Base-by-base conservation (phyloP, 2,329 filamentous ascomycete species). In the Aspergillus sp. region DNA sequence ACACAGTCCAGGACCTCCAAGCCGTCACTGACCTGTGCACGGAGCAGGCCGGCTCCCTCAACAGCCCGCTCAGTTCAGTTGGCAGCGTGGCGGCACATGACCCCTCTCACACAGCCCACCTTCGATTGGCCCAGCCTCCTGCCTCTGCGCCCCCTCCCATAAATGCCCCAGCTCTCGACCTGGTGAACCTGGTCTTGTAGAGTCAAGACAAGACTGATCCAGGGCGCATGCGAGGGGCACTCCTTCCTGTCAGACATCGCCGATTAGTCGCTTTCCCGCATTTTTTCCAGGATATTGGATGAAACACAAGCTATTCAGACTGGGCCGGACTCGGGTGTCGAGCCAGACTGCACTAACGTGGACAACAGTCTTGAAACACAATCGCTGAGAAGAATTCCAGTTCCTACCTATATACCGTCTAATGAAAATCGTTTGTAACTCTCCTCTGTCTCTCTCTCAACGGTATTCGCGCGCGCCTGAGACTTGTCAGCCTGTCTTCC, bases 121-220 rank as follows among this genome's bases (percentile, higher is more conserved):
- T 30, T 66, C 61, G 5, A 71, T 71, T 71, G 68, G 69, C 54
- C 69, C 69, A 71, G 62, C 69, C 69, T 68, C 69, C 63, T 19
- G 42, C 49, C 45, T 46, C 49, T 56, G 42, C 57, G 37, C 56
- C 56, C 54, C 56, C 56, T 57, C 27, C 27, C 54, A 46, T 56
- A 56, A 56, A 56, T 46, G 15, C 34, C 46, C 46, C 48, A 45
- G 51, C 30, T 13, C 46, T 49, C 30, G 33, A 40, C 22, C 19
- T 51, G 48, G 19, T 48, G 45, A 48, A 48, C 48, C 20, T 39
- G 39, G 15, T 42, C 39, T 9, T 33, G 27, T n/a, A 50, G 33
- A 45, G 40, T 44, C 22, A 33, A 51, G 19, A 15, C 41, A 53
- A 53, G 22, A 41, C 40, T 30, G 30, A 54, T 48, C 47, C 42